Percentiles rank a stretch among this genome's conserved stretches.
Conservation (phyloP, 306 rosid species). For the Malus sylvestris region DNA sequence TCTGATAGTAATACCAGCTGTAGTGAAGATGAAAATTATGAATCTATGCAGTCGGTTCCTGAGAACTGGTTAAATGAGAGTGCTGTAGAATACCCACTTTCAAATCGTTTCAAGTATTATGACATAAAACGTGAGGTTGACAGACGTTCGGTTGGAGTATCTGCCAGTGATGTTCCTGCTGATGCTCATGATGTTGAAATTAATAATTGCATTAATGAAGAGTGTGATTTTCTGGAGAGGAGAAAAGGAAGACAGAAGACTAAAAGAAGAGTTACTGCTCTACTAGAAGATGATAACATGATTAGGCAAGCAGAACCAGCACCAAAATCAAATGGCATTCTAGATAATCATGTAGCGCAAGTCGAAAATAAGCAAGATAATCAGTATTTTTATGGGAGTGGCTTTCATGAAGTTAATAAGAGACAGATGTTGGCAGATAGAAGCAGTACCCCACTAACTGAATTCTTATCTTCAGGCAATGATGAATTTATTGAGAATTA, state of each 20-base stretch:
- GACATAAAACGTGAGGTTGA: constrained; percentile 30
- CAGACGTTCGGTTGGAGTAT: background rate
- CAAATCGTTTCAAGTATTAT: constrained; percentile 18
- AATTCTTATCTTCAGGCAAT: constrained; percentile 16
- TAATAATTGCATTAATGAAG: constrained; percentile 24
- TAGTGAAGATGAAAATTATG: constrained; percentile 54
- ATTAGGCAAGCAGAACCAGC: constrained; percentile 20
- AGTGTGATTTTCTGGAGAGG: constrained; percentile 31
- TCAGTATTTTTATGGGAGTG: constrained; percentile 1
- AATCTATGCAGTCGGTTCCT: constrained; percentile 36
- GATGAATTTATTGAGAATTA: constrained; percentile 44
- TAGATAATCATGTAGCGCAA: constrained; percentile 25
- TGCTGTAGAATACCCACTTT: constrained; percentile 30
- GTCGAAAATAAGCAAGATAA: constrained; percentile 15
- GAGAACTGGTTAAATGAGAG: constrained; percentile 22
- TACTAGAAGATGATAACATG: constrained; percentile 29
- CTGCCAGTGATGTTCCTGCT: constrained; percentile 27
- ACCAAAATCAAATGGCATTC: constrained; percentile 24
- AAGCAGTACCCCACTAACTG: constrained; percentile 9
- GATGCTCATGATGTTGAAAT: constrained; percentile 24
- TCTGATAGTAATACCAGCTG: constrained; percentile 90
- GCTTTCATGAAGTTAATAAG: constrained; percentile 9
- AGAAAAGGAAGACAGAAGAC: constrained; percentile 51
- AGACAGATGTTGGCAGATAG: constrained; percentile 17
- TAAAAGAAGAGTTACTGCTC: constrained; percentile 56